Evolutionary conservation across 352 stramenopile species (phyloP).

Genomic region (Phytophthora fragariae): DNA sequence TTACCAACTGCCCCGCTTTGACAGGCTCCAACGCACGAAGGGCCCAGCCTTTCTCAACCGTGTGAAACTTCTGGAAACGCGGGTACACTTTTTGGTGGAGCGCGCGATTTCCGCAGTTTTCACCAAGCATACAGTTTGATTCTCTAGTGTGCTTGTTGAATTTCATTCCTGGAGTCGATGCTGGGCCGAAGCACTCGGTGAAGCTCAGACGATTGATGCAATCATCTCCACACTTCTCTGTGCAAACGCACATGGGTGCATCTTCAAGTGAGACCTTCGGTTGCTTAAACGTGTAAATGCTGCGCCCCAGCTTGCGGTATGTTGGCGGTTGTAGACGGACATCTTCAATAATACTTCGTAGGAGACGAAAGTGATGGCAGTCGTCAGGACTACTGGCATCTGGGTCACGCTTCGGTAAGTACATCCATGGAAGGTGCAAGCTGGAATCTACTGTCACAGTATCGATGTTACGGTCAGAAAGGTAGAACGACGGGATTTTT

Average conservation of each 20-base stretch:
- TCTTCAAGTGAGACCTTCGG: conserved; percentile 80
- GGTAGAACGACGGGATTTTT: conserved; percentile 78
- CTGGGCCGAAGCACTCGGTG: conserved; percentile 92
- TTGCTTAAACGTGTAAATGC: conserved; percentile 90
- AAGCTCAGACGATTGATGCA: conserved; percentile 95
- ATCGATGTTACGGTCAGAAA: conserved; percentile 67
- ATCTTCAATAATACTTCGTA: conserved; percentile 71
- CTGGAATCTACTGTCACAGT: conserved; percentile 82
- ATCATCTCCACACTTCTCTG: conserved; percentile 85
- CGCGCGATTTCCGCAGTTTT: conserved; percentile 92
- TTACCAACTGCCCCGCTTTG: conserved; percentile 89
- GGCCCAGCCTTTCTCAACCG: conserved; percentile 93
- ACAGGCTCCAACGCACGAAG: conserved; percentile 83
- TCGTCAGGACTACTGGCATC: conserved; percentile 53
- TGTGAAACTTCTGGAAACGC: conserved; percentile 78
- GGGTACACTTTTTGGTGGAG: conserved; percentile 87
- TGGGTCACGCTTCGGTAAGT: conserved; percentile 74
- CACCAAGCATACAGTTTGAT: conserved; percentile 92
- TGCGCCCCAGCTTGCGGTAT: conserved; percentile 80
- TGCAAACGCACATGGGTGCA: conserved; percentile 82
- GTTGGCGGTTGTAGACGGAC: conserved; percentile 77
- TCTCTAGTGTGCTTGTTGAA: conserved; percentile 78
- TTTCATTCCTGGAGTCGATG: conserved; percentile 63
- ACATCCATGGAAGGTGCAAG: conserved; percentile 82
- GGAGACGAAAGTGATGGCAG: conserved; percentile 85